Percentiles rank a stretch among this genome's conserved stretches.
Evolutionary conservation across 805 yeast genomes (phyloP).

Genomic region (Suhomyces sp.): DNA sequence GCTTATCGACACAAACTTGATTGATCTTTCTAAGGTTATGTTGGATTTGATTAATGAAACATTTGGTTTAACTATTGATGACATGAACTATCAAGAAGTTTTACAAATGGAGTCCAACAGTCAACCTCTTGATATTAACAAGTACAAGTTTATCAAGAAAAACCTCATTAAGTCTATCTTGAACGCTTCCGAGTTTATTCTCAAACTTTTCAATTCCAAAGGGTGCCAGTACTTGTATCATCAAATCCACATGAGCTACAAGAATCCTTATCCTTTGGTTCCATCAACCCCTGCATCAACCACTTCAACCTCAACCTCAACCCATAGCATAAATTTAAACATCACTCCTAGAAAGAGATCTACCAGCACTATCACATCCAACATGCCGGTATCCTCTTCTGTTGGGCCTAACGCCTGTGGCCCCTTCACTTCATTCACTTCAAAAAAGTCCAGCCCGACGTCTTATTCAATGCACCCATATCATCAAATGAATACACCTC

Average conservation of each 20-base stretch:
- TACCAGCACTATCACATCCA: slow-evolving; percentile 5
- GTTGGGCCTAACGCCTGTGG: no score
- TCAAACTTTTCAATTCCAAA: slow-evolving; percentile 24
- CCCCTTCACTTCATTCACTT: slow-evolving; percentile 9
- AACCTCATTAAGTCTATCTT: slow-evolving; percentile 26
- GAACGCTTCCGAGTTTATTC: slow-evolving; percentile 27
- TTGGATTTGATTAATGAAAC: slow-evolving; percentile 22
- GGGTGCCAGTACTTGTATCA: slow-evolving; percentile 31
- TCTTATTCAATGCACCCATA: not conserved
- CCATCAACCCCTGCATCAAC: slow-evolving; percentile 2
- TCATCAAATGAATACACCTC: slow-evolving; percentile 9
- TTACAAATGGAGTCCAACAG: not conserved
- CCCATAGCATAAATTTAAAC: slow-evolving; percentile 6
- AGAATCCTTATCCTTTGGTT: slow-evolving; percentile 1
- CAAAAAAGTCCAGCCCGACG: slow-evolving; percentile 2
- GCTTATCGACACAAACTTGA: slow-evolving; percentile 35
- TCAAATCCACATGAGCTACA: slow-evolving; percentile 7
- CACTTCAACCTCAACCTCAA: slow-evolving; percentile 1
- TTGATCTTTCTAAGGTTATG: slow-evolving; percentile 31
- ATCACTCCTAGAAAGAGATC: slow-evolving; percentile 5
- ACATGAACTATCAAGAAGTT: slow-evolving; percentile 10
- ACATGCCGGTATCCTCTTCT: slow-evolving; percentile 3
- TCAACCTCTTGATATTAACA: slow-evolving; percentile 7
- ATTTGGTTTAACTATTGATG: slow-evolving; percentile 10
- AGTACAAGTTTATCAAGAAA: slow-evolving; percentile 22